Percentiles rank a stretch among this genome's conserved stretches.
These are phyloP conservation scores for Aristolochia contorta DNA, from an alignment of 164 flowering plant genomes.

Conservation along the genomic window DNA sequence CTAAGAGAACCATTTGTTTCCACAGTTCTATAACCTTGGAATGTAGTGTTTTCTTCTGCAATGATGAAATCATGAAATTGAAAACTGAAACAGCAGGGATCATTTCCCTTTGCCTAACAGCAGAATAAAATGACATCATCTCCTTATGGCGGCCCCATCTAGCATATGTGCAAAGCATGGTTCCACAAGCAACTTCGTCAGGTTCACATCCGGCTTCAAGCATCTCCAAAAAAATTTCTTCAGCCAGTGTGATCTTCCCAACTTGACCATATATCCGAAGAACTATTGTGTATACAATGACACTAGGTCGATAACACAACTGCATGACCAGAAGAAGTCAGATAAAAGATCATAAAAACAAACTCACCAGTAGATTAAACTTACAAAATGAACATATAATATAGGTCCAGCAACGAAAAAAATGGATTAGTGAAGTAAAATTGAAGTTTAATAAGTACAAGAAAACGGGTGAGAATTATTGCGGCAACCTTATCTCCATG, in stretches of 20 bases:
- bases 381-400: too few relatives aligned
- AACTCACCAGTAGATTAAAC: too few relatives aligned
- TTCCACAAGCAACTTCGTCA: slow-evolving; percentile 96
- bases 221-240: slow-evolving; percentile 88
- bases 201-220: slow-evolving; percentile 95
- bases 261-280: slow-evolving; percentile 80
- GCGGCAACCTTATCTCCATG: too few relatives aligned
- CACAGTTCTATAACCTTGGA: slow-evolving; percentile 51
- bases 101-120: slow-evolving; percentile 57
- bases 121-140: slow-evolving; percentile 78
- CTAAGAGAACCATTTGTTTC: slow-evolving; percentile 46
- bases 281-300: slow-evolving; percentile 69
- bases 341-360: too few relatives aligned
- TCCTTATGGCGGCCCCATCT: slow-evolving; percentile 90
- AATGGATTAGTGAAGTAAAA: too few relatives aligned
- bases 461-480: too few relatives aligned
- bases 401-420: too few relatives aligned
- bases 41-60: slow-evolving; percentile 82
- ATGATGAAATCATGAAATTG: slow-evolving; percentile 90
- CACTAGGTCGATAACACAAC: slow-evolving; percentile 78
- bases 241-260: slow-evolving; percentile 88
- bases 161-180: slow-evolving; percentile 93
- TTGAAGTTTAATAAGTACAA: too few relatives aligned
- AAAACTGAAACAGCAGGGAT: slow-evolving; percentile 53
- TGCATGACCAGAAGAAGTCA: slow-evolving; percentile 30